phyloP scores from a whole-genome alignment of 2,329 filamentous ascomycete genomes.

The Trichophyton benhamiae region DNA sequence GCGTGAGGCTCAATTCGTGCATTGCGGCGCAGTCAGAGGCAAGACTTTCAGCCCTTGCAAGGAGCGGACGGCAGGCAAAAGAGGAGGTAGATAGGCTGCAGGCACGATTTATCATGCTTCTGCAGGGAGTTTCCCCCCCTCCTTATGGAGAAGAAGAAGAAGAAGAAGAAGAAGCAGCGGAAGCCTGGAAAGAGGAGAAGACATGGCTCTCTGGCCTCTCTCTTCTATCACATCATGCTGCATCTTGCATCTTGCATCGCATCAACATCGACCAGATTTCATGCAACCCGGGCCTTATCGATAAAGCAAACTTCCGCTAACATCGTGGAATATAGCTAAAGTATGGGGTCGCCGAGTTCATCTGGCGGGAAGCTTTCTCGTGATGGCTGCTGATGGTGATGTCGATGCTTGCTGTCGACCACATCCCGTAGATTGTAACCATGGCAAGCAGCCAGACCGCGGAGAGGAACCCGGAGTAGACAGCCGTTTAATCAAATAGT shows the following conservation, averaged over 20 bases:
- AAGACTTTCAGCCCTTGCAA: neutral
- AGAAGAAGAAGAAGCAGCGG: no score
- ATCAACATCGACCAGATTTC: neutral
- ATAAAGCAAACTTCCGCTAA: conserved; percentile 1
- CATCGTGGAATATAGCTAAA: neutral
- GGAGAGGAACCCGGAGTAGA: neutral
- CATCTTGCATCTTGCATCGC: neutral
- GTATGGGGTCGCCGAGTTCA: neutral
- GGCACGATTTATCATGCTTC: neutral
- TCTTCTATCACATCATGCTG: neutral
- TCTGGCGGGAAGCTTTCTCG: neutral
- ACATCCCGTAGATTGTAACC: neutral
- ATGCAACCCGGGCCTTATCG: neutral
- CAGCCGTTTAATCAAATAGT: neutral
- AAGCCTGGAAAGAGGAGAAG: neutral
- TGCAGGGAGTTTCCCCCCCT: neutral
- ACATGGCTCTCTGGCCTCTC: neutral
- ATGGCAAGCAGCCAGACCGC: neutral
- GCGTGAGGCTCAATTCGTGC: neutral
- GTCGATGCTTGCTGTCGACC: neutral
- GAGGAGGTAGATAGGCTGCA: neutral
- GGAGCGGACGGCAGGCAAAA: neutral
- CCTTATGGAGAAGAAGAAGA: neutral
- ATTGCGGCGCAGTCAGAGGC: neutral
- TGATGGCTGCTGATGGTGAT: neutral